Base-by-base conservation (phyloP, 345 rosid genomes). In the Populus ilicifolia region DNA sequence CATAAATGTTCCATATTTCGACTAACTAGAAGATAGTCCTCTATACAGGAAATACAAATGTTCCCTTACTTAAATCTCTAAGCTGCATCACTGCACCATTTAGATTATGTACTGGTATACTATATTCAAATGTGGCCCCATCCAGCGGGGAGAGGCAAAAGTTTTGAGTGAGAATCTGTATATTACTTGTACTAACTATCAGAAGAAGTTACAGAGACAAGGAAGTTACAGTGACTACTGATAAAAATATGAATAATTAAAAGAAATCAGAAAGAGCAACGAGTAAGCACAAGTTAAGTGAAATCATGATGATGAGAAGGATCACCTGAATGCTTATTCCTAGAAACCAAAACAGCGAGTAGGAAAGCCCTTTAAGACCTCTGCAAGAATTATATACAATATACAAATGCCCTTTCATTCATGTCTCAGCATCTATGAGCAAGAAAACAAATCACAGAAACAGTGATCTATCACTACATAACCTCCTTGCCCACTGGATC, bases 401-500 rank as follows among this genome's bases (percentile, higher is more conserved):
- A 73, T 39, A 16, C 29, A 29, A 44, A 41, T 44, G 35, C 20
- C 52, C 38, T 61, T 66, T 66, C 44, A 29, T 43, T 54, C 44
- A 46, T 75, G 75, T 68, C 67, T 75, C 52, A 38, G 73, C 78
- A 50, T 76, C 68, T 25, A 74, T 46, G 69, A 78, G 44, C 21
- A 81, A 64, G 68, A 70, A 36, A 29, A 59, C 48, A 20, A 67
- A 67, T 38, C 23, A 35, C 25, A 75, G 62, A 74, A 72, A 14
- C 46, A 71, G n/a, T 61, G 48, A 65, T 69, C 70, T 36, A 66
- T 72, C 64, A 21, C 86, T 91, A 94, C 97, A 95, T 93, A 77
- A 93, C 72, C 81, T 95, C 93, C 4, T 88, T 85, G 71, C 98
- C 94, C 35, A 90, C 93, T 0, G 98, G 98, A 85, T 95, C 92